phyloP scores from a whole-genome alignment of 2,329 filamentous ascomycete genomes.

The Bretziella fagacearum region DNA sequence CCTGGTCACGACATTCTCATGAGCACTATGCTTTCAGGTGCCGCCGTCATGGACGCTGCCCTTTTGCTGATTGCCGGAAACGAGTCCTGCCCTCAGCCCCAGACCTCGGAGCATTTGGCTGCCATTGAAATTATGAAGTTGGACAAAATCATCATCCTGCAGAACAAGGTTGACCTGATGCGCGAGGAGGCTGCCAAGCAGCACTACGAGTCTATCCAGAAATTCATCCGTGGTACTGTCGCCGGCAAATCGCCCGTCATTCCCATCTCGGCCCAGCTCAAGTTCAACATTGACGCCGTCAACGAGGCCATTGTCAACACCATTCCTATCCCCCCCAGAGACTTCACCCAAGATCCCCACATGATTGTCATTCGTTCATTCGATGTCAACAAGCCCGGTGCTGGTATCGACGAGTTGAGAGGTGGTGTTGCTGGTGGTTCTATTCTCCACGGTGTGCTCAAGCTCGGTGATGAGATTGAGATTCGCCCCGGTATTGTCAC shows the following conservation, averaged over 20 bases:
- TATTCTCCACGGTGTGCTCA: conserved; percentile 91
- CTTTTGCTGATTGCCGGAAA: conserved; percentile 94
- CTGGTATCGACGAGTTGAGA: conserved; percentile 95
- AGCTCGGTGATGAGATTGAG: conserved; percentile 95
- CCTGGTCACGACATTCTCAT: conserved; percentile 99
- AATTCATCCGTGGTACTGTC: conserved; percentile 95
- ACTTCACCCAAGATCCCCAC: conserved; percentile 83
- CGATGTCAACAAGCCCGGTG: conserved; percentile 98
- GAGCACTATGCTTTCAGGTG: conserved; percentile 99
- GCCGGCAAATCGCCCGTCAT: conserved; percentile 91
- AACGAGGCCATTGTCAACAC: conserved; percentile 92
- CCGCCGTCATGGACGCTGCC: conserved; percentile 97
- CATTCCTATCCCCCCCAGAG: conserved; percentile 78
- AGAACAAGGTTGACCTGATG: conserved; percentile 99
- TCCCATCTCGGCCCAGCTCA: conserved; percentile 91
- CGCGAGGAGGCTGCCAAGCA: conserved; percentile 82
- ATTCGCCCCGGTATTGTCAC: conserved; percentile 97
- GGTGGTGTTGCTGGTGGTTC: conserved; percentile 95
- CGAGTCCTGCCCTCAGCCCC: conserved; percentile 93
- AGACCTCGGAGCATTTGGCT: conserved; percentile 96
- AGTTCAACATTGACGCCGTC: conserved; percentile 98
- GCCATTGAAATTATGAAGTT: conserved; percentile 99
- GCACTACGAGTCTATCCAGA: conserved; percentile 93
- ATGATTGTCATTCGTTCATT: conserved; percentile 99
- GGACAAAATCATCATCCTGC: conserved; percentile 96